A percentile compares a stretch with the other conserved stretches of the same genome.
Evolutionary conservation across 176 grass and related monocot species (phyloP).

Genomic region (Zoysia japonica): DNA sequence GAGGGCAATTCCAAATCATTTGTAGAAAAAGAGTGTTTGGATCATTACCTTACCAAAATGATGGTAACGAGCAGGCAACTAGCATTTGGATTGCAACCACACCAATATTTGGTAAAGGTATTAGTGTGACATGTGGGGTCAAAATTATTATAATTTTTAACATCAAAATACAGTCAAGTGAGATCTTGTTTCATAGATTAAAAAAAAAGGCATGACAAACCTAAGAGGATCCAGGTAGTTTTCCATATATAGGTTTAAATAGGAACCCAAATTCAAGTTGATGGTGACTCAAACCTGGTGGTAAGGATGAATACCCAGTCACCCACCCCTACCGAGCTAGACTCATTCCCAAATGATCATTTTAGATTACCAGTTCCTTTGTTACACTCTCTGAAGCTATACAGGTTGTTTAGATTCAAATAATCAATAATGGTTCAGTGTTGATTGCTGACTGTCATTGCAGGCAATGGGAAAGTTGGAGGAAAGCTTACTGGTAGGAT

Average conservation of each 20-base stretch:
- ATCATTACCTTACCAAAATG: too few species aligned
- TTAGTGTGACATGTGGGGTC: too few species aligned
- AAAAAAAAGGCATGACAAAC: neutral
- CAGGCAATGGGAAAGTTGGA: slow-evolving; percentile 76
- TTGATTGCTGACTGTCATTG: slow-evolving; percentile 20
- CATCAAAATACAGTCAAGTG: too few species aligned
- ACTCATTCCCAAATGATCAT: neutral
- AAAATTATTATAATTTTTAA: too few species aligned
- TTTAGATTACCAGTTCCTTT: neutral
- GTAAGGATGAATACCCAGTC: neutral
- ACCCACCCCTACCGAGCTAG: neutral
- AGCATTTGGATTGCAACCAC: too few species aligned
- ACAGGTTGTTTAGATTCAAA: too few species aligned
- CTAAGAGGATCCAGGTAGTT: neutral
- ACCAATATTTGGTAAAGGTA: too few species aligned
- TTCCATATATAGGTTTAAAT: neutral
- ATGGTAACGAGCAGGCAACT: too few species aligned
- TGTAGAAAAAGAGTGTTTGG: too few species aligned
- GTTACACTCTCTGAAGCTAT: neutral
- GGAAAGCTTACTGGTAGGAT: slow-evolving; percentile 84
- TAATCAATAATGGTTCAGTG: neutral
- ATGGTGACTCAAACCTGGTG: neutral
- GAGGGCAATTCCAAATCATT: too few species aligned
- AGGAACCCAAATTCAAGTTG: neutral
- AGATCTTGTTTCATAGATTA: too few species aligned